Evolutionary conservation across 495 filamentous ascomycete species (phyloP), one percentile per base, ranked within the genome.

Genomic region (Penicillium antarcticum): DNA sequence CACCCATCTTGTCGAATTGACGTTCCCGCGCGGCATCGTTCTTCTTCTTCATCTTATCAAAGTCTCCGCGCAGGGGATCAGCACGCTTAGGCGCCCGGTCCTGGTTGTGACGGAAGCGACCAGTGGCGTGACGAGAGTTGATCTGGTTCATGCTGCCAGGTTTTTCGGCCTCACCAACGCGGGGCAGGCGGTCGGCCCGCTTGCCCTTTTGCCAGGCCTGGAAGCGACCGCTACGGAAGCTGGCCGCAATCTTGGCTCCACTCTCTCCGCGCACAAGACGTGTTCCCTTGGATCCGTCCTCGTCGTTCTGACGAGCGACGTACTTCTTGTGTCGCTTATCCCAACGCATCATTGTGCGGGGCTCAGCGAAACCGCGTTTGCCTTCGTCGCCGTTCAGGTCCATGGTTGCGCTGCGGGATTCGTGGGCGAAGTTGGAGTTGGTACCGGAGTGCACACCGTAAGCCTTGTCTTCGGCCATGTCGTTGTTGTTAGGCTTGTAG

Each of bases 281-380:
- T n/a, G 74, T 74, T 42, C 91, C 90, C 66, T 87, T 87, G 42
- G 85, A 90, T 14, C 94, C 95, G 74, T 97, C 94, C 60, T 95
- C 89, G 69, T 97, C 94, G 76, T 97, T 96, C 52, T 82, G 84
- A 21, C 86, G 79, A 2, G 87, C 72, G 6, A 98, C 92, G 70
- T 97, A 98, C 72, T 97, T 97, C 71, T 87, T 92, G 58, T 85
- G 81, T 61, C 94, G 92, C 80, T 96, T 96, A 74, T 98, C 94
- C 94, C 94, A 98, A 47, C 92, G 83, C 83, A 94, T 82, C 40
- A 85, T 82, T 33, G 84, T 77, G 17, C 82, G 80, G 1, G 88
- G 82, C 59, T 88, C 83, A 35, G 77, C 91, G 62, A 95, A 92
- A 9, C 78, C 76, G 50, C 85, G 86, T 35, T 79, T 80, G 7